Evolutionary conservation across 768 basidiomycete genomes (phyloP).

Genomic region (Boletus subparvulus): DNA sequence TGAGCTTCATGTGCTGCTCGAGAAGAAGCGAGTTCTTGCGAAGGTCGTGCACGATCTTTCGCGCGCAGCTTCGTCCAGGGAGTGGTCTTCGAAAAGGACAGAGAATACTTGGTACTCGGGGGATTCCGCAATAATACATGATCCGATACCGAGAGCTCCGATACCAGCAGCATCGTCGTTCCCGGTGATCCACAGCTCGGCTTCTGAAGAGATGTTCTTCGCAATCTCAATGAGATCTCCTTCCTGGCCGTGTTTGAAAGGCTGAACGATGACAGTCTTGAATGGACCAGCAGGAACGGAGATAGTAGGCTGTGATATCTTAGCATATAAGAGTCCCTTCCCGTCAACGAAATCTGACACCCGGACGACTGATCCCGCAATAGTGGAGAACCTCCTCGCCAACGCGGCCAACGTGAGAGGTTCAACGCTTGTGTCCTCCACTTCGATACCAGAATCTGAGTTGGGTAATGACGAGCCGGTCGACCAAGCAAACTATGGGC

Average conservation of each 20-base stretch:
- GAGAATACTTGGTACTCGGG: conserved; percentile 31
- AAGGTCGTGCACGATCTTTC: conserved; percentile 25
- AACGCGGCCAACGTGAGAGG: conserved; percentile 13
- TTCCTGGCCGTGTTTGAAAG: conserved; percentile 27
- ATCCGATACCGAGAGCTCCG: conserved; percentile 30
- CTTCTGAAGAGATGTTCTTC: conserved; percentile 23
- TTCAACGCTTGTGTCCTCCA: conserved; percentile 17
- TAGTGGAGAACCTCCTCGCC: conserved; percentile 8
- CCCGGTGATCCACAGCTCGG: conserved; percentile 30
- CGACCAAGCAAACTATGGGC: background rate
- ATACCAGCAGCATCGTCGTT: conserved; percentile 33
- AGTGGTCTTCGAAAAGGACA: conserved; percentile 31
- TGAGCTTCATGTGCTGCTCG: conserved; percentile 32
- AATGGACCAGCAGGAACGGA: conserved; percentile 14
- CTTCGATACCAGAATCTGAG: conserved; percentile 16
- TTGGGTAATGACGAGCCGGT: background rate
- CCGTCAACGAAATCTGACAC: conserved; percentile 10
- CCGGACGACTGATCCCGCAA: conserved; percentile 12
- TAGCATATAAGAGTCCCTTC: conserved; percentile 15
- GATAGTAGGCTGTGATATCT: conserved; percentile 15
- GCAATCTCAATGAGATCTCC: conserved; percentile 29
- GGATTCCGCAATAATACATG: conserved; percentile 30
- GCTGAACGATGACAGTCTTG: conserved; percentile 28
- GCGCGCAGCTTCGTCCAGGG: conserved; percentile 19
- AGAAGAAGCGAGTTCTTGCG: conserved; percentile 28